Evolutionary conservation across 805 yeast species (phyloP), one percentile per base, ranked within the genome.

Genomic region (Saturnispora diversa): DNA sequence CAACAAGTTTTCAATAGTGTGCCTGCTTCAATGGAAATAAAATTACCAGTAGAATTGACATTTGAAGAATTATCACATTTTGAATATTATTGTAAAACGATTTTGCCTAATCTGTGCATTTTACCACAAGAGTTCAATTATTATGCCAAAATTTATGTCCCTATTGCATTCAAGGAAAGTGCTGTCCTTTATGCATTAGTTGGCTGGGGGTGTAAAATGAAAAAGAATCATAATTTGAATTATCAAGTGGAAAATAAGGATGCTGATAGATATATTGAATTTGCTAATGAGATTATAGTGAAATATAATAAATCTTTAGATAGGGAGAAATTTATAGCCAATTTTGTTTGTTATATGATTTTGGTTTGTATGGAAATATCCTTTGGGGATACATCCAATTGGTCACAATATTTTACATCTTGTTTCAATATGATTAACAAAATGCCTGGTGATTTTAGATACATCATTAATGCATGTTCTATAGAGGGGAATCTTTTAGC

Each of bases 91-190:
- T 60, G 70, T 29, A 61, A 63, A 38, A 61, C 59, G 24, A 59
- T 72, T 20, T 68, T 77, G 1, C 62, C 65, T 3, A 60, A 69
- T 17, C 62, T 75, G 16, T 70, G 75, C 5, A 73, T 74, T 12
- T 67, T 79, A 1, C 64, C 68, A 16, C 53, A 53, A 28, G 68
- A 65, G 29, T 61, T 64, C 15, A 77, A 76, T 51, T 68, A 70
- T 49, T 77, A 72, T 47, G 55, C 69, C 12, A 71, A 68, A 29
- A 67, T 74, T 8, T 75, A 74, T 49, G 55, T 77, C 3, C 75
- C 77, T 5, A 64, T 77, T 67, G 78, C 81, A 0, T 59, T 65
- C 34, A 59, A 60, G 25, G 68, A 72, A 36, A 60, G 61, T 28
- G 65, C 74, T 3, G 70, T 75, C 3, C 50, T 77, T 19, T 66